phyloP scores from a whole-genome alignment of 2,329 filamentous ascomycete species.

The Paraphoma sp. region DNA sequence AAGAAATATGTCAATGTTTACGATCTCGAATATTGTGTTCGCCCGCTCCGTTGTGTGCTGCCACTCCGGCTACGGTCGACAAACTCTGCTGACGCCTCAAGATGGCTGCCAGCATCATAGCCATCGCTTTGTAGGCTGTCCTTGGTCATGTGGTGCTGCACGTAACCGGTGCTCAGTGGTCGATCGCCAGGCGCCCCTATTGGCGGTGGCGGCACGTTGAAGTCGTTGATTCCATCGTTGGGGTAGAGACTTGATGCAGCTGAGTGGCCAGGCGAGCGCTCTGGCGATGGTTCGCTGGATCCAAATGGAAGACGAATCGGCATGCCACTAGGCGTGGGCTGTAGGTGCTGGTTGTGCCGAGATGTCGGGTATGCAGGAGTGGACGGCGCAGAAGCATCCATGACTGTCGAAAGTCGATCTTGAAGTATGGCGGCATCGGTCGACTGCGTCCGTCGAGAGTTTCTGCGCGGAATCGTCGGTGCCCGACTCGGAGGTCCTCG shows the following conservation, averaged over 20 bases:
- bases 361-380: constrained; percentile 14
- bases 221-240: constrained; percentile 23
- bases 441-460: constrained; percentile 59
- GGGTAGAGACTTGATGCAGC: constrained; percentile 44
- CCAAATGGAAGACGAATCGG: constrained; percentile 46
- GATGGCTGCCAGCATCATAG: constrained; percentile 37
- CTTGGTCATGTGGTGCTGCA: constrained; percentile 46
- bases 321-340: constrained; percentile 27
- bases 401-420: constrained; percentile 38
- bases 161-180: constrained; percentile 47
- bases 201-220: constrained; percentile 24
- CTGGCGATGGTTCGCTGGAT: constrained; percentile 44
- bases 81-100: constrained; percentile 46
- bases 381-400: constrained; percentile 24
- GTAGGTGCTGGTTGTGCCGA: constrained; percentile 29
- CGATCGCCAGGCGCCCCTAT: constrained; percentile 29
- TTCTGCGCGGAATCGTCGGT: constrained; percentile 70
- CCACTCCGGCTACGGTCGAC: constrained; percentile 44
- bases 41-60: constrained; percentile 39
- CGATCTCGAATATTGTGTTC: constrained; percentile 16
- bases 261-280: constrained; percentile 42
- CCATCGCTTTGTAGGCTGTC: constrained; percentile 46
- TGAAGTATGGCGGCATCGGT: constrained; percentile 35
- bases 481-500: constrained; percentile 36
- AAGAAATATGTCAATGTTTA: constrained; percentile 2